Base-by-base conservation (phyloP, 2,329 filamentous ascomycete species). In the Taxawa tesnikishii region DNA sequence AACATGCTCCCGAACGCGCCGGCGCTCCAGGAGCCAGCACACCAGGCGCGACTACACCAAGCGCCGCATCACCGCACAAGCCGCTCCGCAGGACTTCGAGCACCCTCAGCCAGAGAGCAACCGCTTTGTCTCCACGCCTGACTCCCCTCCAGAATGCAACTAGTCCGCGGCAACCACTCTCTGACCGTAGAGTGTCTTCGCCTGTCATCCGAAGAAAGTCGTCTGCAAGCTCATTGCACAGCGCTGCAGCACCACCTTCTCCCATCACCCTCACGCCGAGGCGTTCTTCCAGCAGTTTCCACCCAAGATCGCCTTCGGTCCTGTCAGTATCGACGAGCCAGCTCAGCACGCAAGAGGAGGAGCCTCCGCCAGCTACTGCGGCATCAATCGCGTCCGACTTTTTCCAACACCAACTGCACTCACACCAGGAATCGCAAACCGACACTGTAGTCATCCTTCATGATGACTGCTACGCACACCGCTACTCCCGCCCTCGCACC, bases 401-500 rank as follows among this genome's bases (percentile, higher is more conserved):
- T 15, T 37, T 37, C n/a, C 13, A 30, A 11, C 30, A 18, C 11
- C 30, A 37, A n/a, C 23, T 37, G 23, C 23, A 24, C 5, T 18
- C 32, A 5, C 31, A 37, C 13, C 8, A n/a, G 8, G 19, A 50
- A 2, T 38, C 47, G n/a, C 48, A 46, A 7, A 45, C 46, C 8
- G 41, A 50, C 5, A 84, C 84, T 0, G 59, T 92, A 4, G 85
- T 96, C 28, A 70, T 98, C 17, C 62, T 98, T 2, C 85, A 96
- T 47, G 90, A 98, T 59, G 78, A 81, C 32, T 94, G 88, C 57
- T 98, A 96, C 53, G 87, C 88, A 15, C 90, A 98, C 59, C 78
- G 85, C 14, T 98, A 77, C 55, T 83, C 87, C 8, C 72, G 90
- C 27, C 84, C 84, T 4, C 78, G 81, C 45, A 79, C 84, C 1